Percentiles rank a stretch among this genome's conserved stretches.
These are phyloP conservation scores for Tolypocladium cylindrosporum DNA, from an alignment of 2,329 filamentous ascomycete genomes.

Conservation along the genomic window DNA sequence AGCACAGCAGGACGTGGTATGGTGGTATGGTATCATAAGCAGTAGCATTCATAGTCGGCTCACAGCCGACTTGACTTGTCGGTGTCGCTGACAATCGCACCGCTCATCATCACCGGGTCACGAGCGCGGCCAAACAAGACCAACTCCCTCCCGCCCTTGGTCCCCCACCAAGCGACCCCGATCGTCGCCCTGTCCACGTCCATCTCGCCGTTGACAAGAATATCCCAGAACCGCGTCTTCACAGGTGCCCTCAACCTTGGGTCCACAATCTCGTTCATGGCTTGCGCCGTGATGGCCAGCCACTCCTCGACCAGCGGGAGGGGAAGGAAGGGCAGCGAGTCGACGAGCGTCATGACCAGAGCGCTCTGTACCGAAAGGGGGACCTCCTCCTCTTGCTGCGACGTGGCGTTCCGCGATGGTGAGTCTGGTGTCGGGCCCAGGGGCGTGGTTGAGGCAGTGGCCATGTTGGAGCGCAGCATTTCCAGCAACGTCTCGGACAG, in stretches of 20 bases:
- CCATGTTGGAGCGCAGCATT: conserved; percentile 54
- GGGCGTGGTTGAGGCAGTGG: conserved; percentile 36
- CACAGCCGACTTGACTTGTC: conserved; percentile 25
- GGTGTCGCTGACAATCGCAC: conserved; percentile 29
- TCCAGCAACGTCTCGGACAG: conserved; percentile 76
- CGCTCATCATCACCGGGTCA: conserved; percentile 40
- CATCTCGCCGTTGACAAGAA: conserved; percentile 73
- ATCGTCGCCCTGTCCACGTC: conserved; percentile 73
- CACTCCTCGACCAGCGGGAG: conserved; percentile 67
- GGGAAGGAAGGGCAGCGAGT: conserved; percentile 66
- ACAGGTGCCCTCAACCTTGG: conserved; percentile 51
- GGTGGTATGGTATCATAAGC: background rate
- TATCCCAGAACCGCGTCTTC: conserved; percentile 67
- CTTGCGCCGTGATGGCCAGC: conserved; percentile 60
- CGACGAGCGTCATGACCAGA: conserved; percentile 66
- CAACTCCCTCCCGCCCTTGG: conserved; percentile 41
- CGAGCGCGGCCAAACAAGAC: conserved; percentile 22
- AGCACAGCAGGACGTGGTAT: background rate
- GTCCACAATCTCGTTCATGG: conserved; percentile 56
- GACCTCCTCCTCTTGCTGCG: conserved; percentile 15
- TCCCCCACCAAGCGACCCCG: conserved; percentile 80
- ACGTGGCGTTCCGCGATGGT: conserved; percentile 18
- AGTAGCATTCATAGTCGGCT: conserved; percentile 2
- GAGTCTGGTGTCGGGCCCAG: conserved; percentile 29
- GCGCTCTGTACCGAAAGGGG: conserved; percentile 68